These are phyloP conservation scores for Carex arenaria DNA, from an alignment of 202 grass and related monocot genomes.

Conservation along the genomic window DNA sequence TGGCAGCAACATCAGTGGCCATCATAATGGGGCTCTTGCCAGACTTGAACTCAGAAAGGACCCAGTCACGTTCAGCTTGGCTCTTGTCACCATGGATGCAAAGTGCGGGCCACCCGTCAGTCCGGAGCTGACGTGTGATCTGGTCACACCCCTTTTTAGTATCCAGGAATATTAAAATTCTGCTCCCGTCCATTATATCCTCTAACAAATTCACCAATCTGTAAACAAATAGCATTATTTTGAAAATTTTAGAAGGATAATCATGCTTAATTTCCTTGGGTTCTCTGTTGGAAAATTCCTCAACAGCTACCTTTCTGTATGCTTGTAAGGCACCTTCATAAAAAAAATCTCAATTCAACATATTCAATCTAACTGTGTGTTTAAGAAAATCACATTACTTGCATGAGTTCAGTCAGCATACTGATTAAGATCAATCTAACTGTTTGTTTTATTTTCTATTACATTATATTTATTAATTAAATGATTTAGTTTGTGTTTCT, in stretches of 20 bases:
- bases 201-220: slow-evolving; percentile 95
- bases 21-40: slow-evolving; percentile 97
- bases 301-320: background rate
- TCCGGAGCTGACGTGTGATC: slow-evolving; percentile 78
- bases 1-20: slow-evolving; percentile 85
- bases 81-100: slow-evolving; percentile 95
- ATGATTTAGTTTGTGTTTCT: background rate
- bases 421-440: background rate
- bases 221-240: slow-evolving; percentile 21
- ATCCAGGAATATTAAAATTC: slow-evolving; percentile 94
- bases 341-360: background rate
- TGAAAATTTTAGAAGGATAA: background rate
- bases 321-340: background rate
- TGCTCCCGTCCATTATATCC: slow-evolving; percentile 93
- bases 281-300: background rate
- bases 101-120: slow-evolving; percentile 88
- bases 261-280: background rate
- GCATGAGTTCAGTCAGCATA: background rate
- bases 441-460: background rate
- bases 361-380: background rate
- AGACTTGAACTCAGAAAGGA: slow-evolving; percentile 93
- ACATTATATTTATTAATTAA: background rate
- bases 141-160: slow-evolving; percentile 91
- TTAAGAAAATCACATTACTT: background rate
- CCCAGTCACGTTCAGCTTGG: slow-evolving; percentile 93